These are phyloP conservation scores for Escallonia herrerae DNA, from an alignment of 129 eudicot genomes.

Conservation along the genomic window DNA sequence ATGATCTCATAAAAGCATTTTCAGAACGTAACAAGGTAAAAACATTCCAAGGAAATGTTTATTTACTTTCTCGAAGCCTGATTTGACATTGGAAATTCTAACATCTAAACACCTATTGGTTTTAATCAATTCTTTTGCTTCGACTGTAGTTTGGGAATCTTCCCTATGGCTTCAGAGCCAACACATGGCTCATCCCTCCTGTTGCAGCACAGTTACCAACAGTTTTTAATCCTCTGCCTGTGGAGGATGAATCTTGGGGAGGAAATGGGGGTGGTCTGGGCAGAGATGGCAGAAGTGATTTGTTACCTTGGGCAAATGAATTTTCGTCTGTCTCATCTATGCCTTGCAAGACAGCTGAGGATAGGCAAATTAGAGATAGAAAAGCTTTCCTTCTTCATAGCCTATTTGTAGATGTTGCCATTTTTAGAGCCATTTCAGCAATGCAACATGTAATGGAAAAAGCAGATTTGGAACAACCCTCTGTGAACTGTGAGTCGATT, in stretches of 20 bases:
- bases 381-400: slow-evolving; percentile 91
- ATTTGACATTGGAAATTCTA: neutral
- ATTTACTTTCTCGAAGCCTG: neutral
- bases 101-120: neutral
- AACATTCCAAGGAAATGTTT: neutral
- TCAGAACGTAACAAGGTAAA: slow-evolving; percentile 90
- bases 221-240: slow-evolving; percentile 80
- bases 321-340: slow-evolving; percentile 73
- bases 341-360: slow-evolving; percentile 95
- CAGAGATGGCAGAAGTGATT: slow-evolving; percentile 80
- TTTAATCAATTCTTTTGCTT: slow-evolving; percentile 6
- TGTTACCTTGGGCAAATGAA: slow-evolving; percentile 85
- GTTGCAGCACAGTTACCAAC: slow-evolving; percentile 77
- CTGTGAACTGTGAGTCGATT: slow-evolving; percentile 25
- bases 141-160: slow-evolving; percentile 91
- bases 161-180: slow-evolving; percentile 95
- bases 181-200: slow-evolving; percentile 99
- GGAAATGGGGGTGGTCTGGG: slow-evolving; percentile 98
- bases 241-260: slow-evolving; percentile 97
- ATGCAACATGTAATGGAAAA: slow-evolving; percentile 61
- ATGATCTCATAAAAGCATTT: slow-evolving; percentile 92
- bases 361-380: slow-evolving; percentile 92
- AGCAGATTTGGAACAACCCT: slow-evolving; percentile 21
- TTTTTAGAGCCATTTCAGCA: slow-evolving; percentile 71
- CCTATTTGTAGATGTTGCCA: slow-evolving; percentile 94